A percentile compares a stretch with the other conserved stretches of the same genome.
Conservation (phyloP, 2,329 filamentous ascomycete genomes). For the Akanthomyces muscarius region DNA sequence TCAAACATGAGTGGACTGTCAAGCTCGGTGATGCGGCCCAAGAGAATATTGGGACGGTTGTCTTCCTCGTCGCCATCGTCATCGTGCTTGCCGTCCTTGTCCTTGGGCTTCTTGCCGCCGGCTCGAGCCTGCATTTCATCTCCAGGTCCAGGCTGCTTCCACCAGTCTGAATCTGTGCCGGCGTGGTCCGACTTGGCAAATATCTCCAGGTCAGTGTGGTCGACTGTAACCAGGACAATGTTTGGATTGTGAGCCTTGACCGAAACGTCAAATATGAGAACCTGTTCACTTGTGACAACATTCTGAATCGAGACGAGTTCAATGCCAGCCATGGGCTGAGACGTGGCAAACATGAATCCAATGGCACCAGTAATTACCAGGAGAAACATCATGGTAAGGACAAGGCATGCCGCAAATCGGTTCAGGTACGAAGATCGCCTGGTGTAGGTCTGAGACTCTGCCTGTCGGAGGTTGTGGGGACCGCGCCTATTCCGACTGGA, state of each 20-base stretch:
- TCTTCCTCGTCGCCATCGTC: constrained; percentile 59
- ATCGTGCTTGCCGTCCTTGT: constrained; percentile 35
- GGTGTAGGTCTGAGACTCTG: constrained; percentile 69
- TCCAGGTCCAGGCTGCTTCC: constrained; percentile 32
- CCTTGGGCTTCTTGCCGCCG: constrained; percentile 26
- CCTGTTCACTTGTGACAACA: constrained; percentile 88
- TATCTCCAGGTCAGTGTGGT: constrained; percentile 83
- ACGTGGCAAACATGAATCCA: constrained; percentile 86
- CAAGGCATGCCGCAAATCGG: constrained; percentile 79
- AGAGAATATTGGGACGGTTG: constrained; percentile 69
- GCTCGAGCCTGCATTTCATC: neutral
- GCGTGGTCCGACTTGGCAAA: constrained; percentile 93
- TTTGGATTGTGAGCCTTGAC: constrained; percentile 91
- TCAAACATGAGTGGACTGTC: constrained; percentile 88
- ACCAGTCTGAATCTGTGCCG: constrained; percentile 62
- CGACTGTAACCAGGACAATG: constrained; percentile 79
- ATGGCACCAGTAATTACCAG: constrained; percentile 81
- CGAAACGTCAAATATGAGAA: constrained; percentile 88
- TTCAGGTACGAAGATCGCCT: constrained; percentile 60
- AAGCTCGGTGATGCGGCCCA: constrained; percentile 84
- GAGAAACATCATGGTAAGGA: constrained; percentile 76
- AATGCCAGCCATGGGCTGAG: constrained; percentile 78
- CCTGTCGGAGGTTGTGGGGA: constrained; percentile 57
- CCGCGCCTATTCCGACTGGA: constrained; percentile 56
- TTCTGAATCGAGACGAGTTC: constrained; percentile 78